These are phyloP conservation scores for Magnaporthiopsis poae DNA, from an alignment of 2,329 filamentous ascomycete species.

Conservation along the genomic window DNA sequence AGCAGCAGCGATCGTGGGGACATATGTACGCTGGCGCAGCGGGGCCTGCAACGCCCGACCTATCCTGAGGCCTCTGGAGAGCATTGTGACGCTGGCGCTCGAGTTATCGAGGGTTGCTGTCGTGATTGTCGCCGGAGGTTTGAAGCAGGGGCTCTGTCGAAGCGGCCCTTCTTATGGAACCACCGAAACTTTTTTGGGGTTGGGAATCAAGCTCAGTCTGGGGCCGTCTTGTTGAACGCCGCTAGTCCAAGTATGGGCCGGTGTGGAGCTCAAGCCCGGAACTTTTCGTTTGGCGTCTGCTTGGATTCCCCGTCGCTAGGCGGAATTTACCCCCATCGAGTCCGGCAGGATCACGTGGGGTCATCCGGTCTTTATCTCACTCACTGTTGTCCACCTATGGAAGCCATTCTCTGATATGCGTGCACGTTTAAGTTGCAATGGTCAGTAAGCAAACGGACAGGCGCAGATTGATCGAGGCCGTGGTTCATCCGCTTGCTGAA, in stretches of 20 bases:
- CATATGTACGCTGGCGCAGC: slow-evolving; percentile 38
- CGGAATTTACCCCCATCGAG: background rate
- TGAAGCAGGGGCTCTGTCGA: background rate
- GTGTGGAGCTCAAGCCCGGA: background rate
- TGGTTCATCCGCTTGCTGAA: background rate
- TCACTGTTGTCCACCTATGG: background rate
- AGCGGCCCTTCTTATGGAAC: slow-evolving; percentile 1
- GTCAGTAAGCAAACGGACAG: too few species aligned
- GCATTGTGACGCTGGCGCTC: slow-evolving; percentile 39
- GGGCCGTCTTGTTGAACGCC: slow-evolving; percentile 38
- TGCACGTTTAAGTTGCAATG: too few species aligned
- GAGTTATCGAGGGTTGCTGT: slow-evolving; percentile 3
- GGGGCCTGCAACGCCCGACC: slow-evolving; percentile 46
- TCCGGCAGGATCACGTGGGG: background rate
- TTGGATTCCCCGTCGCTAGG: background rate
- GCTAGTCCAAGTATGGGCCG: slow-evolving; percentile 15
- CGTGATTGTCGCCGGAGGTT: slow-evolving; percentile 6
- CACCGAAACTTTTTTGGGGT: slow-evolving; percentile 11
- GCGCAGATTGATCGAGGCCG: too few species aligned
- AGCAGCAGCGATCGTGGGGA: slow-evolving; percentile 35
- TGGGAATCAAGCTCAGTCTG: slow-evolving; percentile 4
- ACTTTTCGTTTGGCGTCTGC: background rate
- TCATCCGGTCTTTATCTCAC: too few species aligned
- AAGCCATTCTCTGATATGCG: background rate
- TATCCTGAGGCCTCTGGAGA: slow-evolving; percentile 59